Conservation (phyloP, 1,284 basidiomycete species). For the Ceratobasidium papillatum region DNA sequence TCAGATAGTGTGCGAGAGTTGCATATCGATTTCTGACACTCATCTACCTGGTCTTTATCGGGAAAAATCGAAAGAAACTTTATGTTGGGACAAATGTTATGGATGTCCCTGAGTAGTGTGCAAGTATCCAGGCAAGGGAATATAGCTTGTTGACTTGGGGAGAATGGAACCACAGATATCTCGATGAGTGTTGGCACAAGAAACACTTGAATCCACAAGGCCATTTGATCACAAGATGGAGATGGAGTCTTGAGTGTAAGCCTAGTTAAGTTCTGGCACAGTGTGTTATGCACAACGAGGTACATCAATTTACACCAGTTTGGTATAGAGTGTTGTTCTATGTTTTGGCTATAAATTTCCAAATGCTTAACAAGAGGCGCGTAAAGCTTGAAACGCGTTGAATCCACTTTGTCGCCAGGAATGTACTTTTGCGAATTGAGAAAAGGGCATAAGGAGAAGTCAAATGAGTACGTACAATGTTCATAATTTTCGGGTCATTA, state of each 20-base stretch:
- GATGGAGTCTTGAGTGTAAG: neutral
- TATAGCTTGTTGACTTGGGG: neutral
- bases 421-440: neutral
- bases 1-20: neutral
- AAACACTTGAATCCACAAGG: conserved; percentile 2
- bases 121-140: neutral
- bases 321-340: neutral
- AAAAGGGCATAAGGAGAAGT: neutral
- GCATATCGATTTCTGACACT: neutral
- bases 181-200: neutral
- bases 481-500: too few species aligned
- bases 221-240: neutral
- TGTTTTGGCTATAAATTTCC: neutral
- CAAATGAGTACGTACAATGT: neutral
- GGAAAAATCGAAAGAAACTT: neutral
- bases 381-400: neutral
- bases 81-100: neutral
- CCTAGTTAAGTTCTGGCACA: neutral
- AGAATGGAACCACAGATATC: neutral
- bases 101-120: neutral
- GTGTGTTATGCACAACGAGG: too few species aligned
- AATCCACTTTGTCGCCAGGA: neutral
- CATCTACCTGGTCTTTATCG: neutral
- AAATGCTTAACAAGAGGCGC: neutral
- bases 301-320: neutral